Evolutionary conservation across 129 eudicot species (phyloP).

Genomic region (Rutidosis leptorrhynchoides): DNA sequence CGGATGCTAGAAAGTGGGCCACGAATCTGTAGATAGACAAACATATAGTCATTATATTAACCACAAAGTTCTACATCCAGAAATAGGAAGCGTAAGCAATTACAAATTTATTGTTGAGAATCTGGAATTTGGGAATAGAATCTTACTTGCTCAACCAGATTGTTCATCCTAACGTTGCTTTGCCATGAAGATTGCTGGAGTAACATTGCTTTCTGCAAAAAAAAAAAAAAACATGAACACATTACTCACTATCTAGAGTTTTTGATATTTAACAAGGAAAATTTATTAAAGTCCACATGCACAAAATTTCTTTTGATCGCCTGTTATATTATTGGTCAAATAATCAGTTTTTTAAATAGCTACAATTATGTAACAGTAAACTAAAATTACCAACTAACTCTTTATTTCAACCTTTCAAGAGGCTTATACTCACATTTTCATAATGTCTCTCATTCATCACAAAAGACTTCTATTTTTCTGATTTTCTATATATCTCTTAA

Average conservation of each 20-base stretch:
- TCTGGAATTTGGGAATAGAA: conserved; percentile 15
- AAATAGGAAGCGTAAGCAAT: neutral
- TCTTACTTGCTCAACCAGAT: conserved; percentile 93
- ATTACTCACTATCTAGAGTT: conserved; percentile 11
- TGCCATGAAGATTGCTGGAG: conserved; percentile 99
- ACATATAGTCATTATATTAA: conserved; percentile 10
- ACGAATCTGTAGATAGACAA: conserved; percentile 62
- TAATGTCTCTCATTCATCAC: neutral
- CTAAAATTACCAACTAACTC: neutral
- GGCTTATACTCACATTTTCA: neutral
- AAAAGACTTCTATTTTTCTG: neutral
- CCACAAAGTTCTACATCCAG: conserved; percentile 13
- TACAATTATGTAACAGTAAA: neutral
- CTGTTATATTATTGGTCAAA: neutral
- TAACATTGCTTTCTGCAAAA: conserved; percentile 77
- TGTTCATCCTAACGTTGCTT: conserved; percentile 85
- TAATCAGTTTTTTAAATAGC: neutral
- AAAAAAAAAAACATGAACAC: conserved; percentile 20
- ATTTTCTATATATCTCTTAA: neutral
- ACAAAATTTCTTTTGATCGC: neutral
- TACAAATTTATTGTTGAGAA: neutral
- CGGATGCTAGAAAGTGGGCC: conserved; percentile 92
- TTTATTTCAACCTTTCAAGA: neutral
- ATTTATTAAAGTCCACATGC: neutral
- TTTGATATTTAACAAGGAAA: neutral